phyloP scores from a whole-genome alignment of 306 rosid genomes.

The Acacia confusa region DNA sequence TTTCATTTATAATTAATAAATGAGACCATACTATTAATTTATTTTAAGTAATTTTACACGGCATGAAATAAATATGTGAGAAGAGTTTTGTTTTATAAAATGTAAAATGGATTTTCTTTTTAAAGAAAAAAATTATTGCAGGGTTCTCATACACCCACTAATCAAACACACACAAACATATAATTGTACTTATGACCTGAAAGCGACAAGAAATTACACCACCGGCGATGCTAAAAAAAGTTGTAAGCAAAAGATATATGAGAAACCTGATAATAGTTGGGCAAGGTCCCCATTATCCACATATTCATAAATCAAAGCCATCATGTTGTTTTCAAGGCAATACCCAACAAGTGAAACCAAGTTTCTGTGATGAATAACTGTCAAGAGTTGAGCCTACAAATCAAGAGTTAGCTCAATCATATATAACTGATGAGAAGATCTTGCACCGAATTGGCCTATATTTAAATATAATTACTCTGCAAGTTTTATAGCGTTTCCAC shows the following conservation, averaged over 20 bases:
- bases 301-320: not conserved
- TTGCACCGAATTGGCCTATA: not conserved
- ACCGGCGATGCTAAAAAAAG: not conserved
- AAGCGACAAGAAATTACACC: not conserved
- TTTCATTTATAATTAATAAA: not conserved
- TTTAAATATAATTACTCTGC: too few species aligned
- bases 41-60: too few species aligned
- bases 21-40: too few species aligned
- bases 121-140: too few species aligned
- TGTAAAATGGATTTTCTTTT: too few species aligned
- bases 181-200: not conserved
- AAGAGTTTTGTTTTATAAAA: too few species aligned
- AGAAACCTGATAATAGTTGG: not conserved
- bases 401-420: not conserved
- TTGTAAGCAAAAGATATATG: not conserved
- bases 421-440: not conserved
- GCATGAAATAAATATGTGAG: too few species aligned
- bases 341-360: constrained; percentile 42
- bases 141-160: too few species aligned
- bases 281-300: not conserved
- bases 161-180: too few species aligned
- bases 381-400: not conserved
- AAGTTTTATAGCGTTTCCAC: too few species aligned
- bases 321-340: constrained; percentile 2
- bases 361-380: constrained; percentile 40